A percentile compares a stretch with the other conserved stretches of the same genome.
These are phyloP conservation scores for Kodamaea jinghongensis DNA, from an alignment of 805 yeast species.

Conservation along the genomic window DNA sequence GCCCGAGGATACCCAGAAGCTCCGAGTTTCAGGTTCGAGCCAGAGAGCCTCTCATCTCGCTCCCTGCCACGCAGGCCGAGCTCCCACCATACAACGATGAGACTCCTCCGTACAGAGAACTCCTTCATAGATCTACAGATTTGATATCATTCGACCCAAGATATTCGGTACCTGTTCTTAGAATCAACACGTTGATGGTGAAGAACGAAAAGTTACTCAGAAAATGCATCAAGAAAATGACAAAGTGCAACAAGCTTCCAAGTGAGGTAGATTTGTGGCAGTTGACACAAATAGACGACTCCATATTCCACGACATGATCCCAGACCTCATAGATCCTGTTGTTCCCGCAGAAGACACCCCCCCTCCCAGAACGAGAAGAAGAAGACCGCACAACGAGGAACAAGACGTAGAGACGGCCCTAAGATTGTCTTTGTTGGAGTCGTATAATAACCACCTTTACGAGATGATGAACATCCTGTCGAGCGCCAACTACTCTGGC, in stretches of 20 bases:
- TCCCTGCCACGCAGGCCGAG: too few species aligned
- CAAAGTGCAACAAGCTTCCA: slow-evolving; percentile 18
- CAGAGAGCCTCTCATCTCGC: too few species aligned
- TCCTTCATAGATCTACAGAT: slow-evolving; percentile 20
- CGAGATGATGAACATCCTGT: slow-evolving; percentile 3
- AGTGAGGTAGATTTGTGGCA: slow-evolving; percentile 18
- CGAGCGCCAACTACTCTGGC: slow-evolving; percentile 4
- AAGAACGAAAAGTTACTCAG: slow-evolving; percentile 16
- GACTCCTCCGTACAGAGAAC: slow-evolving; percentile 21
- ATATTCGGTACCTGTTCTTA: slow-evolving; percentile 19
- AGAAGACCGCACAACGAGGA: slow-evolving; percentile 1
- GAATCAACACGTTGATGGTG: slow-evolving; percentile 22
- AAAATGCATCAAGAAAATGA: slow-evolving; percentile 18
- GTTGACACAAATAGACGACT: slow-evolving; percentile 22
- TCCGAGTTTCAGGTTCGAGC: too few species aligned
- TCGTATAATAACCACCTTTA: slow-evolving; percentile 6
- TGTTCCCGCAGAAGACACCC: slow-evolving; percentile 1
- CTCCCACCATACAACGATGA: background rate
- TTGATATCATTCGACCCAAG: slow-evolving; percentile 25
- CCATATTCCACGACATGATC: slow-evolving; percentile 17
- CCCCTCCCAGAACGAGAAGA: too few species aligned
- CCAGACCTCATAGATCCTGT: slow-evolving; percentile 19
- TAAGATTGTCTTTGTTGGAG: slow-evolving; percentile 3
- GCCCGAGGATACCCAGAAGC: background rate
- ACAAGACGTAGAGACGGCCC: slow-evolving; percentile 3